Percentiles rank a stretch among this genome's conserved stretches.
Conservation (phyloP, 2,329 filamentous ascomycete species). For the Bimuria novae-zelandiae region DNA sequence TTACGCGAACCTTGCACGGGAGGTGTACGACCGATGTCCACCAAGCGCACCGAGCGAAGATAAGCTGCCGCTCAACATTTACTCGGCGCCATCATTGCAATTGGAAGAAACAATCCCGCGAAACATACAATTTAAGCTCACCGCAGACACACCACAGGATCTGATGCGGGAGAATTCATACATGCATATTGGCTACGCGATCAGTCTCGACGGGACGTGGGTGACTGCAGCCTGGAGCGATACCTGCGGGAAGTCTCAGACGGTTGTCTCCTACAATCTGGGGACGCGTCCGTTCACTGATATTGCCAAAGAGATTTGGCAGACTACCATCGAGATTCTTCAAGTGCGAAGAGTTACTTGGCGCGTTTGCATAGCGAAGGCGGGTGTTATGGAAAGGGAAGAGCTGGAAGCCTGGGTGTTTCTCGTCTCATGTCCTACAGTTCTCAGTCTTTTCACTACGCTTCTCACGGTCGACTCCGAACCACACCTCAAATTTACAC, state of each 20-base stretch:
- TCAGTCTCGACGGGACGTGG: conserved; percentile 77
- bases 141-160: conserved; percentile 69
- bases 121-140: conserved; percentile 75
- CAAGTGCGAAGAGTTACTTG: conserved; percentile 72
- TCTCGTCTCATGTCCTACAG: conserved; percentile 42
- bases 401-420: conserved; percentile 59
- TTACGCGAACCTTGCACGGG: conserved; percentile 68
- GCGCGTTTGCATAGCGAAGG: conserved; percentile 76
- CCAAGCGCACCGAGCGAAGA: conserved; percentile 45
- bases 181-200: conserved; percentile 78
- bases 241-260: conserved; percentile 73
- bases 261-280: conserved; percentile 74
- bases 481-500: conserved; percentile 66
- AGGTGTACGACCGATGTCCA: conserved; percentile 77
- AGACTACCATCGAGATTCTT: conserved; percentile 74
- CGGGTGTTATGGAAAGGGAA: conserved; percentile 67
- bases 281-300: conserved; percentile 65
- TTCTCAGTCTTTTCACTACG: conserved; percentile 50
- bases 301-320: conserved; percentile 77
- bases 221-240: conserved; percentile 82
- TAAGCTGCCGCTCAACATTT: conserved; percentile 54
- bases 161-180: conserved; percentile 78
- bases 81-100: conserved; percentile 71
- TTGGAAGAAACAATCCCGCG: conserved; percentile 73
- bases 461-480: conserved; percentile 68